phyloP scores from a whole-genome alignment of 257 asterid species.

The Solanum appendiculatum region DNA sequence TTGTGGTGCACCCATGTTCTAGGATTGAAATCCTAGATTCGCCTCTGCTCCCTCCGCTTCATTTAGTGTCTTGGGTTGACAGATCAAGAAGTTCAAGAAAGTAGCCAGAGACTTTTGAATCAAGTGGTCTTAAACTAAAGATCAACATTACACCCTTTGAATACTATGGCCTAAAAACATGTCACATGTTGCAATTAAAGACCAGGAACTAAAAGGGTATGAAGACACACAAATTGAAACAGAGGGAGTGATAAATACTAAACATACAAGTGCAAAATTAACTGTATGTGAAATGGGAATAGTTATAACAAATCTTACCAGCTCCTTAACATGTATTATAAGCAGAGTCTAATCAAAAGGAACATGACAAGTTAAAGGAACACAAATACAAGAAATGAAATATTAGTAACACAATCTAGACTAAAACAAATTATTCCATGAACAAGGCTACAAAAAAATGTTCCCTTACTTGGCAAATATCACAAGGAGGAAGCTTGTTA shows the following conservation, averaged over 20 bases:
- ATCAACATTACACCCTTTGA: neutral
- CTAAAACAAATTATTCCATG: neutral
- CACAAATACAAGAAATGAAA: too few species aligned
- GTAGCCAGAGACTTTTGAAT: neutral
- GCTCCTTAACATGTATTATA: too few species aligned
- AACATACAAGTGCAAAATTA: neutral
- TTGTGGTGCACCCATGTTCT: neutral
- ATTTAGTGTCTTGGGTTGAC: neutral
- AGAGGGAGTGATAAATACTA: neutral
- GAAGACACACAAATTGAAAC: neutral
- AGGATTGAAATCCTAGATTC: neutral
- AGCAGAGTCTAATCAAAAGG: neutral
- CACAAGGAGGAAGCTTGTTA: conserved; percentile 86
- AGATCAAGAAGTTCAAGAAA: neutral
- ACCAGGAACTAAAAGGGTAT: neutral
- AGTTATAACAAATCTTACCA: too few species aligned
- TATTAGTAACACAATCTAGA: neutral
- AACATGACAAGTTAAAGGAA: neutral
- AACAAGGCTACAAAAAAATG: neutral
- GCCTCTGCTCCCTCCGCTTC: neutral
- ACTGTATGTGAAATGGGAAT: neutral
- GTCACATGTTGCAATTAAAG: neutral
- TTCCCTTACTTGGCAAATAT: conserved; percentile 72
- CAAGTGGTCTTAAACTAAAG: neutral
- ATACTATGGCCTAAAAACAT: neutral